These are phyloP conservation scores for Tetrapisispora phaffii DNA, from an alignment of 805 yeast genomes.

Conservation along the genomic window DNA sequence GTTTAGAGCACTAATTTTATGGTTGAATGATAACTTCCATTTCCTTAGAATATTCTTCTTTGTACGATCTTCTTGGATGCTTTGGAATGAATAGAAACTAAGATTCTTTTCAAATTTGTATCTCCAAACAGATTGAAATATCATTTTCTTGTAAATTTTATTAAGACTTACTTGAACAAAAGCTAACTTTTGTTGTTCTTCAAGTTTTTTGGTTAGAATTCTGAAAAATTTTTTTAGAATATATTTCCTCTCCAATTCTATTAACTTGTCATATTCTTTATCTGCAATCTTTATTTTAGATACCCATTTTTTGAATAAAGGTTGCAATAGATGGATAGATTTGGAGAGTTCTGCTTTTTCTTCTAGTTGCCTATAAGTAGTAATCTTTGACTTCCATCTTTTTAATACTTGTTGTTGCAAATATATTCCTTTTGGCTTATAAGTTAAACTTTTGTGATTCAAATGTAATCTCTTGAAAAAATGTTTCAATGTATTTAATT, in stretches of 20 bases:
- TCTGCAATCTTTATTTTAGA: not conserved
- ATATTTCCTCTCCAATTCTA: slow-evolving; percentile 7
- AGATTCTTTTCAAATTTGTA: slow-evolving; percentile 13
- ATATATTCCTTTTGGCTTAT: not conserved
- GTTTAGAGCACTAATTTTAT: slow-evolving; percentile 3
- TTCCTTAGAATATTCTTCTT: slow-evolving; percentile 1
- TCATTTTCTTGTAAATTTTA: slow-evolving; percentile 4
- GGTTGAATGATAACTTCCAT: slow-evolving; percentile 7
- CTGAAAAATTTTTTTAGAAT: slow-evolving; percentile 7
- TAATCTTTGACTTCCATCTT: not conserved
- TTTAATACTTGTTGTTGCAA: not conserved
- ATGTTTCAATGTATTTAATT: not conserved
- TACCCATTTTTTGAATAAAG: not conserved
- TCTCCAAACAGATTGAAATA: slow-evolving; percentile 16
- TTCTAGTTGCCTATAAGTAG: not conserved
- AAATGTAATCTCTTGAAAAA: not conserved
- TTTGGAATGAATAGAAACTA: slow-evolving; percentile 8
- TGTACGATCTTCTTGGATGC: slow-evolving; percentile 4
- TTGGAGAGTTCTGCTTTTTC: not conserved
- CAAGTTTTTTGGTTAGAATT: slow-evolving; percentile 2
- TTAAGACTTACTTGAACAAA: slow-evolving; percentile 4
- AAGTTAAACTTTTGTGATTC: not conserved
- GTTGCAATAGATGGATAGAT: not conserved
- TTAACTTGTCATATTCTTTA: not conserved
- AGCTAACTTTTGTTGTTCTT: slow-evolving; percentile 9